phyloP scores from a whole-genome alignment of 2,329 filamentous ascomycete species.

The Zopfia rhizophila region DNA sequence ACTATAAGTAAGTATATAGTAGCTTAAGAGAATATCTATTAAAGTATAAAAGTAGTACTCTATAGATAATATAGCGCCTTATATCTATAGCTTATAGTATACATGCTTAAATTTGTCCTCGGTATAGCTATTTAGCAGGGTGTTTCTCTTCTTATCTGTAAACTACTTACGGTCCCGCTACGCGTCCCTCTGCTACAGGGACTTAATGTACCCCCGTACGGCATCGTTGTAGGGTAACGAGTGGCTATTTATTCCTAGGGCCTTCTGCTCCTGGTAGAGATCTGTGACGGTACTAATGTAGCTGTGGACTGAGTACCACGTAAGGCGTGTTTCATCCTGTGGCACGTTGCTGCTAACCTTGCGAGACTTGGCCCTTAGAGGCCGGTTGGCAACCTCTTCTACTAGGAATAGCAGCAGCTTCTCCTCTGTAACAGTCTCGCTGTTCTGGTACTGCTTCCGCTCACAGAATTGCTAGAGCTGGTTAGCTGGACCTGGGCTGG shows the following conservation, averaged over 20 bases:
- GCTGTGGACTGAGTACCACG: slow-evolving; percentile 6
- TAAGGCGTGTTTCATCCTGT: slow-evolving; percentile 5
- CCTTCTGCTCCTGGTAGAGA: slow-evolving; percentile 9
- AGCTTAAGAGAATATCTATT: no score
- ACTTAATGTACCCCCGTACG: slow-evolving; percentile 11
- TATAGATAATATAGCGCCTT: no score
- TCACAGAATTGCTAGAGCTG: slow-evolving; percentile 3
- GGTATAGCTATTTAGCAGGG: slow-evolving; percentile 14
- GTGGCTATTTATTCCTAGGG: slow-evolving; percentile 10
- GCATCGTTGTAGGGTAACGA: slow-evolving; percentile 5
- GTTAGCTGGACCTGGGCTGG: slow-evolving; percentile 1
- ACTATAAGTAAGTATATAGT: no score
- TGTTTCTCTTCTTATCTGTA: slow-evolving; percentile 12
- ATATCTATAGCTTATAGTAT: slow-evolving; percentile 11
- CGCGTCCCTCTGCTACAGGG: slow-evolving; percentile 13
- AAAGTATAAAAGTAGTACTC: no score
- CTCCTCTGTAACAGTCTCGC: slow-evolving; percentile 10
- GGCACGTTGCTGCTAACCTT: slow-evolving; percentile 10
- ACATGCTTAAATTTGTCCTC: slow-evolving; percentile 14
- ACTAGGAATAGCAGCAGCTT: slow-evolving; percentile 17
- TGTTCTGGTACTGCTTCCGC: slow-evolving; percentile 8
- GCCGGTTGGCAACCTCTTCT: slow-evolving; percentile 7
- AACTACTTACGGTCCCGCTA: slow-evolving; percentile 11
- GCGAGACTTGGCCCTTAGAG: slow-evolving; percentile 9
- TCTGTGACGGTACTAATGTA: slow-evolving; percentile 12